Percentiles rank a stretch among this genome's conserved stretches.
These are phyloP conservation scores for Guyanaporus albipodus DNA, from an alignment of 768 basidiomycete species.

Conservation along the genomic window DNA sequence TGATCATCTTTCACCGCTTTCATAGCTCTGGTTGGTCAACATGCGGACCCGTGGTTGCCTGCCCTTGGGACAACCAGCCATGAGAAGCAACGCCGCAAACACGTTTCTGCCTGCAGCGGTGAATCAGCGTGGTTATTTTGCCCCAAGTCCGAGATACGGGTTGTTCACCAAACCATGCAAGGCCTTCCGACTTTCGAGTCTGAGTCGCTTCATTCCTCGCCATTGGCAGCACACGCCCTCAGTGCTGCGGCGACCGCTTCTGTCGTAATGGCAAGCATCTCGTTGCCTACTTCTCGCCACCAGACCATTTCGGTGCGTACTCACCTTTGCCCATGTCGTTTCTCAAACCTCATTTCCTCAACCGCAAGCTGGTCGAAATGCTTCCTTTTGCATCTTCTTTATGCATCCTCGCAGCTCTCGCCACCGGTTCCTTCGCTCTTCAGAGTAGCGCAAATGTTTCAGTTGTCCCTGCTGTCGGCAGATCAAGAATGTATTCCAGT, in stretches of 20 bases:
- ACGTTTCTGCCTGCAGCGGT: slow-evolving; percentile 26
- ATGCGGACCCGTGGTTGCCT: slow-evolving; percentile 3
- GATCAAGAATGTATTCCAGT: slow-evolving; percentile 33
- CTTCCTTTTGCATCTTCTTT: slow-evolving; percentile 33
- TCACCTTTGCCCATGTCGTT: slow-evolving; percentile 11
- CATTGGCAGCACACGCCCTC: slow-evolving; percentile 27
- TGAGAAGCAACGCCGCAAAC: slow-evolving; percentile 29
- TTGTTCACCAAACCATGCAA: slow-evolving; percentile 30
- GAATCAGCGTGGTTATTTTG: slow-evolving; percentile 24
- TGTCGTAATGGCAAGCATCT: slow-evolving; percentile 28
- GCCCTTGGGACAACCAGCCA: slow-evolving; percentile 7
- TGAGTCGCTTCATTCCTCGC: slow-evolving; percentile 25
- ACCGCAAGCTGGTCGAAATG: slow-evolving; percentile 36
- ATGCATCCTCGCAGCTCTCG: slow-evolving; percentile 34
- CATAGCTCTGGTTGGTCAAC: neutral
- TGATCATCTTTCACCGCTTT: neutral
- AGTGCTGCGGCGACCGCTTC: slow-evolving; percentile 32
- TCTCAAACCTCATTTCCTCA: slow-evolving; percentile 8
- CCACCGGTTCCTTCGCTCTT: slow-evolving; percentile 30
- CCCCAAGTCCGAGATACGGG: slow-evolving; percentile 13
- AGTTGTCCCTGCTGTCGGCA: slow-evolving; percentile 19
- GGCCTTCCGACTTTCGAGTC: slow-evolving; percentile 29
- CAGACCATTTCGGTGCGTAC: slow-evolving; percentile 30
- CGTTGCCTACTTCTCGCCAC: slow-evolving; percentile 24
- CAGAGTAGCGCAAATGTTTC: slow-evolving; percentile 15